Evolutionary conservation across 2,329 filamentous ascomycete species (phyloP).

Genomic region (Paraphaeosphaeria minitans): DNA sequence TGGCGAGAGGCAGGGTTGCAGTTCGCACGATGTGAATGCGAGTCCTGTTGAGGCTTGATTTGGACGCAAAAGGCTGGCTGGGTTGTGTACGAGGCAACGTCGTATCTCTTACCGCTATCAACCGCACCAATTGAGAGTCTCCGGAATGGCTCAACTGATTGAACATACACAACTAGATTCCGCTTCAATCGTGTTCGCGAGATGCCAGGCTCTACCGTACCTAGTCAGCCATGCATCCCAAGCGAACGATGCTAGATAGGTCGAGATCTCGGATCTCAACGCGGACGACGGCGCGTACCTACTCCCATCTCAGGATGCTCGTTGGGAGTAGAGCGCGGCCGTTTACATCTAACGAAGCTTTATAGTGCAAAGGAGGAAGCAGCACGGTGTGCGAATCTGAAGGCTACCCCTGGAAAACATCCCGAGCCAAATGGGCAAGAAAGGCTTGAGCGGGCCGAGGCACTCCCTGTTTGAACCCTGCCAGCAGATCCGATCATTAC

Average conservation of each 20-base stretch:
- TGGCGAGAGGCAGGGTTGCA: not conserved
- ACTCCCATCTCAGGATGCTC: conserved; percentile 8
- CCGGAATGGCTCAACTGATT: not conserved
- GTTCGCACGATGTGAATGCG: not conserved
- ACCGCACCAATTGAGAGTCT: not conserved
- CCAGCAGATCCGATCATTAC: conserved; percentile 14
- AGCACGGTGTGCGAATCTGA: conserved; percentile 15
- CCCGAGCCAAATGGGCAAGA: conserved; percentile 19
- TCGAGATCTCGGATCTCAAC: conserved; percentile 1
- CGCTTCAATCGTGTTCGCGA: not conserved
- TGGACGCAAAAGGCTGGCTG: not conserved
- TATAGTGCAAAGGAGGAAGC: conserved; percentile 2
- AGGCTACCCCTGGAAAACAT: conserved; percentile 22
- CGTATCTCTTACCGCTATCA: not conserved
- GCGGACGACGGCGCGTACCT: not conserved
- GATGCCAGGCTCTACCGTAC: too few species aligned
- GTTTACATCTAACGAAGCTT: not conserved
- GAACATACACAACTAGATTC: not conserved
- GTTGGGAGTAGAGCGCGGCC: not conserved
- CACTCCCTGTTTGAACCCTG: conserved; percentile 17
- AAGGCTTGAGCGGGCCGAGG: conserved; percentile 25
- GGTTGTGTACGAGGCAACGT: not conserved
- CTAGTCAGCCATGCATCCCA: not conserved
- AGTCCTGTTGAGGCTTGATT: not conserved
- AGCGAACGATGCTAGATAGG: not conserved